These are phyloP conservation scores for Erythrophleum fordii DNA, from an alignment of 306 rosid genomes.

Conservation along the genomic window DNA sequence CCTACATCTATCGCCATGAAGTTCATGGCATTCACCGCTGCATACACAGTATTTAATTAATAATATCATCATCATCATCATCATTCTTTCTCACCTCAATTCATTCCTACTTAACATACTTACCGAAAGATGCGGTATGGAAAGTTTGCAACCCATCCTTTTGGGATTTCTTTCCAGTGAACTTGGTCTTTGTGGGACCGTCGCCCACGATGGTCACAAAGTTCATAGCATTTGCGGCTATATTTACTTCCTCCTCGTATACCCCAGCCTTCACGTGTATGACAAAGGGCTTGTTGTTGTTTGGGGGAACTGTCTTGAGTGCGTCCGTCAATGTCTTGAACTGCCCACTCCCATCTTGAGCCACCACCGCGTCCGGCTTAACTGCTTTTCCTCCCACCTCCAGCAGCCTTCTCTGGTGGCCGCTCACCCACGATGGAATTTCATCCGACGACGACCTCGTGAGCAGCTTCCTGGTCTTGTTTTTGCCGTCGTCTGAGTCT, in stretches of 20 bases:
- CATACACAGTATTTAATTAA: too few species aligned
- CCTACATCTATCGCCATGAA: slow-evolving; percentile 69
- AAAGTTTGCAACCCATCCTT: slow-evolving; percentile 57
- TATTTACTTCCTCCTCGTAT: slow-evolving; percentile 49
- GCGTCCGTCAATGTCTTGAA: slow-evolving; percentile 67
- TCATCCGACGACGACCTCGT: not conserved
- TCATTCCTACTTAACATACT: not conserved
- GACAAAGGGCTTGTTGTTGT: slow-evolving; percentile 53
- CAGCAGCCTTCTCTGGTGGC: slow-evolving; percentile 39
- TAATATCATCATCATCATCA: too few species aligned
- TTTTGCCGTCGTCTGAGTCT: not conserved
- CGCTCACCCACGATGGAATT: slow-evolving; percentile 54
- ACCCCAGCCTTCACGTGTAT: slow-evolving; percentile 73
- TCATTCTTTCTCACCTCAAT: too few species aligned
- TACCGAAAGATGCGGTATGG: slow-evolving; percentile 68
- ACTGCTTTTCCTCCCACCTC: not conserved
- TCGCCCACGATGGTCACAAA: slow-evolving; percentile 68
- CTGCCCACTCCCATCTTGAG: slow-evolving; percentile 69
- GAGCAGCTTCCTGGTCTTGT: slow-evolving; percentile 40
- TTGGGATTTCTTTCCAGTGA: slow-evolving; percentile 53
- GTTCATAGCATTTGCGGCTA: slow-evolving; percentile 43
- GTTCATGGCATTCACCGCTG: slow-evolving; percentile 61
- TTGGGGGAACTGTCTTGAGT: slow-evolving; percentile 52
- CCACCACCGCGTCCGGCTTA: slow-evolving; percentile 61
- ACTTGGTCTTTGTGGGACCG: slow-evolving; percentile 68